Base-by-base conservation (phyloP, 2,329 filamentous ascomycete genomes). In the Hirsutella thompsonii region DNA sequence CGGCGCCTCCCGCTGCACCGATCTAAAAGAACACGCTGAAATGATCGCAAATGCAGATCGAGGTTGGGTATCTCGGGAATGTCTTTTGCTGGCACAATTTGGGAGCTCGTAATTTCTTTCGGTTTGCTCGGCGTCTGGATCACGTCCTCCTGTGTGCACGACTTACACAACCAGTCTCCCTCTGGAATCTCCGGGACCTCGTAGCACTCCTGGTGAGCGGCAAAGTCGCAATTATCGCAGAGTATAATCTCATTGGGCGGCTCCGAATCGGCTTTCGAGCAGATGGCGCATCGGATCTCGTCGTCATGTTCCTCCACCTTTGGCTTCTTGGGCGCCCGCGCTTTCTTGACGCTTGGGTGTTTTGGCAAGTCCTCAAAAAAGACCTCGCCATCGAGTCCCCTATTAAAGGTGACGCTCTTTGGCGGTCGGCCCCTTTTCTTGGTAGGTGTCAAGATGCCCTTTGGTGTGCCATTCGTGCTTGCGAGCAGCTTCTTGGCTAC, bases 191-290 rank as follows among this genome's bases (percentile, higher is more conserved):
- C 64, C 1, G 65, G 58, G 29, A 81, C 61, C 20, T 68, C 61
- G 49, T 78, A 78, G 53, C 77, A 81, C 48, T 70, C 64, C 50
- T 80, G 75, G 48, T 81, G 77, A 34, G 74, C 72, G 1, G 72
- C 72, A 55, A 69, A 67, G 53, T 81, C 73, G 60, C 78, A 81
- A 40, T 68, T 70, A 47, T 81, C 77, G 57, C 77, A 81, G 29
- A 81, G 68, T 8, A 81, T 61, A 28, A 81, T 81, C 50, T 77
- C 66, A 52, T 81, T 81, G 1, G 72, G 72, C 2, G 66, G 58
- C 29, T 68, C 62, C 0, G 75, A 79, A 44, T 79, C 68, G 0
- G 72, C 69, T 42, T 70, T 70, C 30, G 60, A 63, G 53, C 77
- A 81, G 29, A 81, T 64, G 16, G 59, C 62, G 49, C 77, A 81